phyloP scores from a whole-genome alignment of 805 yeast species.

The Starmera quercuum region DNA sequence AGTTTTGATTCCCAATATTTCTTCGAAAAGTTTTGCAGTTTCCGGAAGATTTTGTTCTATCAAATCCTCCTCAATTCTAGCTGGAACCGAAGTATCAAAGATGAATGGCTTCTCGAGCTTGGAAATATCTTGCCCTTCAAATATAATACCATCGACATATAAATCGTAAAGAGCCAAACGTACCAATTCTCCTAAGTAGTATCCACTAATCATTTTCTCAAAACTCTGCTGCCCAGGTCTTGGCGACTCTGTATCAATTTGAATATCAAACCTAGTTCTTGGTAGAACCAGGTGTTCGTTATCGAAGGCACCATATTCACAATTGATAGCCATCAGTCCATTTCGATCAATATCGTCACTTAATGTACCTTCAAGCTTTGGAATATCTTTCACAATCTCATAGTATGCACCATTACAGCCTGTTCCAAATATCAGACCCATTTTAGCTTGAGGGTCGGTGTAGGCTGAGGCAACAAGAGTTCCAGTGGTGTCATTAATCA shows the following conservation, averaged over 20 bases:
- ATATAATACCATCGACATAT: constrained; percentile 54
- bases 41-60: constrained; percentile 67
- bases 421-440: constrained; percentile 96
- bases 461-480: constrained; percentile 93
- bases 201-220: constrained; percentile 97
- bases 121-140: constrained; percentile 60
- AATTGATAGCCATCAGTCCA: constrained; percentile 89
- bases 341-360: constrained; percentile 54
- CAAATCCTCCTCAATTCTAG: constrained; percentile 83
- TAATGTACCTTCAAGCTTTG: constrained; percentile 70
- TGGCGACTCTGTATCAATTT: constrained; percentile 80
- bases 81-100: constrained; percentile 86
- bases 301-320: constrained; percentile 98
- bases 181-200: constrained; percentile 87
- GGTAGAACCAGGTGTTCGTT: constrained; percentile 81
- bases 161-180: constrained; percentile 76
- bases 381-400: constrained; percentile 64
- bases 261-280: constrained; percentile 79
- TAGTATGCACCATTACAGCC: constrained; percentile 97
- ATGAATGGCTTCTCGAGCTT: constrained; percentile 57
- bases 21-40: constrained; percentile 58
- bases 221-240: constrained; percentile 94
- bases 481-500: constrained; percentile 96
- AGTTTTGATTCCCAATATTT: constrained; percentile 53
- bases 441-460: constrained; percentile 78